Evolutionary conservation across 1,284 basidiomycete genomes (phyloP), one percentile per base, ranked within the genome.

Genomic region (Ustilago xerochloae): DNA sequence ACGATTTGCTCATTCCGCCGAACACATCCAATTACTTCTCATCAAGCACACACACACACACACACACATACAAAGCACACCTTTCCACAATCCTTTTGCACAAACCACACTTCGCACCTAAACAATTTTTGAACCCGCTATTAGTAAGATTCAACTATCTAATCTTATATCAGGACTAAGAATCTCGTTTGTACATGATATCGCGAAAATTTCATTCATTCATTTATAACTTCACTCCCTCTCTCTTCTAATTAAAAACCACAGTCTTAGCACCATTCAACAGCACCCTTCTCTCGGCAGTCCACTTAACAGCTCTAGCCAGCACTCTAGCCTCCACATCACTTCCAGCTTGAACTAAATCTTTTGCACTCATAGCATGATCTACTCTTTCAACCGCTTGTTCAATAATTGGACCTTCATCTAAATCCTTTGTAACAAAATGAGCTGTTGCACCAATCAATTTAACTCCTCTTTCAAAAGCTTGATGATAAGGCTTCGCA

Each of bases 361-460:
- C 75, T 2, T 61, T 59, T 0, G 82, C 81, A 6, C 70, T 66
- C 65, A 77, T 64, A 4, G 79, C 70, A 47, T 84, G 82, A 22
- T 64, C 66, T 49, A 84, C 82, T 20, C 77, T 57, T 59, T 82
- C 77, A 10, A 81, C 75, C 13, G 66, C 81, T 68, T 84, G 82
- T 54, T 82, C 80, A 49, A 84, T 84, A 51, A 84, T 84, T 3
- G 81, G 81, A 10, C 81, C 81, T 36, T 83, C 81, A 53, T 84
- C 82, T 29, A 84, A 56, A 47, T 81, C 81, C 33, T 65, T 55
- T 0, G 82, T 83, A 16, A 81, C 82, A 54, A 83, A 76, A 61
- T 84, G 82, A 4, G 81, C 78, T 8, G 82, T 84, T 8, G 82
- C 82, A 46, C 81, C 81, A 20, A 83, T 83, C 29, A 83, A 53